Conservation (phyloP, 306 rosid genomes). For the Pachyrhizus erosus region DNA sequence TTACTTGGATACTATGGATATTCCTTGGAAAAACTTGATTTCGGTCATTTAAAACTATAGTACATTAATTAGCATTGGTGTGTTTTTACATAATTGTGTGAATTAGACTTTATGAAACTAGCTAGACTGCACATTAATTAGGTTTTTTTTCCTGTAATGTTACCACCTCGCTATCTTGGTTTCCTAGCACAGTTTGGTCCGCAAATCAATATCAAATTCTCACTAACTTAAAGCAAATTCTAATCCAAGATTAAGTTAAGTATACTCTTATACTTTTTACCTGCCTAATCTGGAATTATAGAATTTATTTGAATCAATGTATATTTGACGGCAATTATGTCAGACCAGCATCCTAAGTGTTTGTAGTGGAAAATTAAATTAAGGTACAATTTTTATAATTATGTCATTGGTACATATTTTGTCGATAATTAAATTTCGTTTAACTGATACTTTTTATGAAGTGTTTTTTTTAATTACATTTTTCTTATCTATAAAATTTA, state of each 20-base stretch:
- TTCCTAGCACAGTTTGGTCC: slow-evolving; percentile 1
- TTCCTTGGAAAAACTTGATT: neutral
- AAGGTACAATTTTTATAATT: too few species aligned
- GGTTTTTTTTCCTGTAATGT: neutral
- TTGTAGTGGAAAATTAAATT: too few species aligned
- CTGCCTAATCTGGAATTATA: neutral
- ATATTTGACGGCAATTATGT: neutral
- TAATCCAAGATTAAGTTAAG: neutral
- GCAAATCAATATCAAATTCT: slow-evolving; percentile 17
- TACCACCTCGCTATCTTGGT: neutral
- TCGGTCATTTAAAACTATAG: neutral
- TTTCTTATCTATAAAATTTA: too few species aligned
- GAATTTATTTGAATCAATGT: neutral
- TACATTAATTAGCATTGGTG: neutral
- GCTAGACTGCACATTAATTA: neutral
- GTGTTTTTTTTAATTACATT: too few species aligned
- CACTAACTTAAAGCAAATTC: slow-evolving; percentile 2
- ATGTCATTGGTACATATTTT: too few species aligned
- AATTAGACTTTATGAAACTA: neutral
- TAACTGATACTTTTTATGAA: too few species aligned
- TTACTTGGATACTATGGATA: slow-evolving; percentile 28
- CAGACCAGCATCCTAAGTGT: neutral
- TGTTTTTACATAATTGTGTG: slow-evolving; percentile 17
- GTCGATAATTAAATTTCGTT: too few species aligned
- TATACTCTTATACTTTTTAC: neutral